Conservation (phyloP, 805 yeast species). For the Lipomyces japonicus region DNA sequence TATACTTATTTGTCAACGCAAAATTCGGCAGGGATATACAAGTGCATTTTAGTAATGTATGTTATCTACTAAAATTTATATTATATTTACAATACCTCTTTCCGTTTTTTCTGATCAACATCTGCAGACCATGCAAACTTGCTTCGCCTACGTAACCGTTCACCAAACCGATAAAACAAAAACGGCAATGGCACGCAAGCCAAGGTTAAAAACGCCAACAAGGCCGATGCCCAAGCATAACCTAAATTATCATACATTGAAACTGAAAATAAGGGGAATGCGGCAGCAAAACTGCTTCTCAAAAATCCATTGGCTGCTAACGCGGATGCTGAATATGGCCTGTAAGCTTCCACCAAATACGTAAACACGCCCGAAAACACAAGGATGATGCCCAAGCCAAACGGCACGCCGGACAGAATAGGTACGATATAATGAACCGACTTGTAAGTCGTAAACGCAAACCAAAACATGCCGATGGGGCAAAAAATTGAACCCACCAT, state of each 20-base stretch:
- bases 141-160: no score
- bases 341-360: constrained; percentile 42
- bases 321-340: constrained; percentile 62
- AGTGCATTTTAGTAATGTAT: no score
- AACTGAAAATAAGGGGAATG: constrained; percentile 48
- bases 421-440: constrained; percentile 51
- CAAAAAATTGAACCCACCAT: constrained; percentile 48
- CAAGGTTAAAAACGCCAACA: constrained; percentile 19
- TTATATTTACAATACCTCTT: no score
- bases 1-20: no score
- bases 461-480: constrained; percentile 48
- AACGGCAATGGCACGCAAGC: constrained; percentile 22
- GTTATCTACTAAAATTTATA: no score
- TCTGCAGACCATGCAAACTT: no score
- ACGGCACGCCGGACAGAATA: constrained; percentile 51
- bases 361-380: constrained; percentile 42
- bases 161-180: background rate
- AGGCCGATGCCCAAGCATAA: constrained; percentile 58
- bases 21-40: no score
- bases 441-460: constrained; percentile 50
- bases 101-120: no score
- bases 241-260: constrained; percentile 53
- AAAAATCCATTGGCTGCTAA: constrained; percentile 69
- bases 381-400: constrained; percentile 39
- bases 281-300: constrained; percentile 45